Evolutionary conservation across 2,329 filamentous ascomycete genomes (phyloP).

Genomic region (Cladophialophora carrionii): DNA sequence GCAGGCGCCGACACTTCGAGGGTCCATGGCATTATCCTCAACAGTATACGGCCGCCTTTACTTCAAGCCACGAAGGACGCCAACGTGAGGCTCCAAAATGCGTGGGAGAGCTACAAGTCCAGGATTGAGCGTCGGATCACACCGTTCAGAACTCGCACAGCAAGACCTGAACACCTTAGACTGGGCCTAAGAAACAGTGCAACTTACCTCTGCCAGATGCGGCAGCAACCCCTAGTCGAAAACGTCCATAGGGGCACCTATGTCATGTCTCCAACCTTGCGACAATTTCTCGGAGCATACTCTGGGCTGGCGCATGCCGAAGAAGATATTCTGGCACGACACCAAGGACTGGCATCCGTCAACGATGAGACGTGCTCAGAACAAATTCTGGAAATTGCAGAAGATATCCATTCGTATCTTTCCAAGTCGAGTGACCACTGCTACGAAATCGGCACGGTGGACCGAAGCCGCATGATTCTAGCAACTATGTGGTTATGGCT

Average conservation of each 20-base stretch:
- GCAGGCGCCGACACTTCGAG: slow-evolving; percentile 36
- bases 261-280: slow-evolving; percentile 1
- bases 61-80: slow-evolving; percentile 40
- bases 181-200: slow-evolving; percentile 52
- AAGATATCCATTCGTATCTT: slow-evolving; percentile 43
- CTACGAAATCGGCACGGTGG: slow-evolving; percentile 53
- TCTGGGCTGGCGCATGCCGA: slow-evolving; percentile 13
- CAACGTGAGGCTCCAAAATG: slow-evolving; percentile 41
- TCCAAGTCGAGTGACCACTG: slow-evolving; percentile 39
- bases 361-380: slow-evolving; percentile 1
- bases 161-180: slow-evolving; percentile 37
- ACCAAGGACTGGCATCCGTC: background rate
- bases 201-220: slow-evolving; percentile 39
- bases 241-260: background rate
- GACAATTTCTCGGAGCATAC: slow-evolving; percentile 12
- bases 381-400: slow-evolving; percentile 1
- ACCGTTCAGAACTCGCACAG: slow-evolving; percentile 47
- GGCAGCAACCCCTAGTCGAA: slow-evolving; percentile 5
- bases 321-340: background rate
- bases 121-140: slow-evolving; percentile 48
- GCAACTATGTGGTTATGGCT: slow-evolving; percentile 63
- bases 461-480: slow-evolving; percentile 59
- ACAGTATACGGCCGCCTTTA: slow-evolving; percentile 12
- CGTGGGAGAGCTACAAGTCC: slow-evolving; percentile 51
- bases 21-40: slow-evolving; percentile 1